Conservation (phyloP, 2,329 filamentous ascomycete genomes). For the Pleomassaria siparia region DNA sequence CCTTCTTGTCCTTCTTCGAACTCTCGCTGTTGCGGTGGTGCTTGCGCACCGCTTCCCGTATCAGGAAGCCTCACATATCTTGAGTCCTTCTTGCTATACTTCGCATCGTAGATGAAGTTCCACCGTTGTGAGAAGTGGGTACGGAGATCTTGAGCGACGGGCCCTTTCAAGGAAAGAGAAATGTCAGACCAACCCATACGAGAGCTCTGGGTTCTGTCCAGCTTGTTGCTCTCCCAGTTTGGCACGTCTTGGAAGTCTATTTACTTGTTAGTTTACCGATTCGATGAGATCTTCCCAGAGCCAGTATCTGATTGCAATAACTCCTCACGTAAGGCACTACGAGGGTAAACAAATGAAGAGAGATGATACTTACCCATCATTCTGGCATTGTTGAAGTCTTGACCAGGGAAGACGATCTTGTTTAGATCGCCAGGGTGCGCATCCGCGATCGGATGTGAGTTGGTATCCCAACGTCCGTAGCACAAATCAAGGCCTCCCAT, state of each 20-base stretch:
- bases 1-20: conserved; percentile 39
- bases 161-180: conserved; percentile 72
- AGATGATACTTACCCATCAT: conserved; percentile 63
- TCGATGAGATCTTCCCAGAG: too few relatives aligned
- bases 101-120: conserved; percentile 87
- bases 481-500: conserved; percentile 90
- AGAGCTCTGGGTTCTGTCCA: conserved; percentile 75
- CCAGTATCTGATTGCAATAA: background rate
- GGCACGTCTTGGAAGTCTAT: conserved; percentile 71
- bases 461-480: conserved; percentile 86
- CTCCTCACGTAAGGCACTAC: background rate
- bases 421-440: conserved; percentile 77
- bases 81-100: conserved; percentile 65
- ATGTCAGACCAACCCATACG: conserved; percentile 95
- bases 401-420: conserved; percentile 78
- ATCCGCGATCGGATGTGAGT: conserved; percentile 82
- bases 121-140: conserved; percentile 83
- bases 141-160: conserved; percentile 72
- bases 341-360: too few relatives aligned
- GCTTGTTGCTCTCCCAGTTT: conserved; percentile 82
- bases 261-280: conserved; percentile 13
- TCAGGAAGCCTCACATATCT: conserved; percentile 48
- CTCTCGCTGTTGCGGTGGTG: conserved; percentile 39
- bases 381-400: conserved; percentile 88
- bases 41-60: conserved; percentile 35